Evolutionary conservation across 1,284 basidiomycete genomes (phyloP).

Genomic region (Tilletia caries): DNA sequence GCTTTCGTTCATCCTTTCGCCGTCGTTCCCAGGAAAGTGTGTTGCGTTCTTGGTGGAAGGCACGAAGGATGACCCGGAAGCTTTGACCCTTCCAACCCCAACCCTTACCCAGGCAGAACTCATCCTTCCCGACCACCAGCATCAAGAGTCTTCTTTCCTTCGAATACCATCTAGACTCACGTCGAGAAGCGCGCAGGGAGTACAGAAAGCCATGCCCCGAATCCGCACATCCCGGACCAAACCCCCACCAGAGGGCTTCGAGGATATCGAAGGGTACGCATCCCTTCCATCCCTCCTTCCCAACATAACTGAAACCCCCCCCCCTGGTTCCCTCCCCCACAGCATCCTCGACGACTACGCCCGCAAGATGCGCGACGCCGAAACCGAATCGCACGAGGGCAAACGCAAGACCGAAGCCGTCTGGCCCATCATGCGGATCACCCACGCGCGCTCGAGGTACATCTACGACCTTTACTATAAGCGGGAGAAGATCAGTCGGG

Average conservation of each 20-base stretch:
- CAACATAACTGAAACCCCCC: not conserved
- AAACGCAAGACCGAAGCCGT: constrained; percentile 93
- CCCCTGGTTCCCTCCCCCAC: not conserved
- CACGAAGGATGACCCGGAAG: too few relatives aligned
- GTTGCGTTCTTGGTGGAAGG: too few relatives aligned
- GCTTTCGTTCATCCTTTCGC: constrained; percentile 50
- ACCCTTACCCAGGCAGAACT: too few relatives aligned
- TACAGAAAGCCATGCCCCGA: constrained; percentile 71
- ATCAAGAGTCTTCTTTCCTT: too few relatives aligned
- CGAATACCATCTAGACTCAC: too few relatives aligned
- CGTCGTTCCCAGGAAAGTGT: too few relatives aligned
- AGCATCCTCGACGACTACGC: constrained; percentile 51
- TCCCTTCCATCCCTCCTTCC: constrained; percentile 17
- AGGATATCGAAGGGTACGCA: constrained; percentile 72
- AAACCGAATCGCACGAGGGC: constrained; percentile 95
- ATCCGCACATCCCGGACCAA: constrained; percentile 92
- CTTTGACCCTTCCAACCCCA: too few relatives aligned
- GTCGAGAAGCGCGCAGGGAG: too few relatives aligned
- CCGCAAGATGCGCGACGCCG: constrained; percentile 57
- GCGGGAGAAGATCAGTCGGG: constrained; percentile 86
- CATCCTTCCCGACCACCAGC: too few relatives aligned
- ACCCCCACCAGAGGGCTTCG: constrained; percentile 91
- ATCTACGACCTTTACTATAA: constrained; percentile 99
- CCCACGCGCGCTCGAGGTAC: constrained; percentile 81
- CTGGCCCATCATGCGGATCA: constrained; percentile 99